Evolutionary conservation across 2,329 filamentous ascomycete species (phyloP), one percentile per base, ranked within the genome.

Genomic region (Ustilaginoidea virens): DNA sequence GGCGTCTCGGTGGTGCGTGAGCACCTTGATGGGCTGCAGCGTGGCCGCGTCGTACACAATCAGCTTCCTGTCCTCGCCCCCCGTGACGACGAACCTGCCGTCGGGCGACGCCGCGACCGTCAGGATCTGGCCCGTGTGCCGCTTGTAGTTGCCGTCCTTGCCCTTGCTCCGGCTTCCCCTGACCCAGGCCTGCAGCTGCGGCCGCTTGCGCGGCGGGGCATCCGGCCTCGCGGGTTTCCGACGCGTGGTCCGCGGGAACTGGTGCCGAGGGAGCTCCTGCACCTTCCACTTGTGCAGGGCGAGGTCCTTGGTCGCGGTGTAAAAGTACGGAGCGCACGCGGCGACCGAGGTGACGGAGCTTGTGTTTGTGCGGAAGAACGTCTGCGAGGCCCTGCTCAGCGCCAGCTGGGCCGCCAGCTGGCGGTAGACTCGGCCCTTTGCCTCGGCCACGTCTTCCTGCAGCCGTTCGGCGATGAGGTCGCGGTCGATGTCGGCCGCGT

Each of bases 391-490:
- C 19, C 63, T 57, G 28, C 60, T 60, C 48, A 92, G 79, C 36
- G 76, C 71, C 38, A 93, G 63, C 39, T 80, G 69, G 14, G 68
- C 60, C 20, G 80, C 80, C 41, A 98, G 69, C 49, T 73, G 71
- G 29, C 83, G 71, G 57, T 93, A 96, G 28, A 93, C 68, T 42
- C 79, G 78, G 33, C 90, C 90, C 58, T 94, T 94, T 32, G 73
- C 72, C 56, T 94, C 90, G 29, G 90, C 76, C 24, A 90, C 81
- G 49, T 96, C 90, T 55, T 94, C 83, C 53, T 87, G 75, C 43
- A 98, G 60, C 42, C 86, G 66, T 52, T 92, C 81, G 23, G 87
- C 85, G 44, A 98, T 86, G 42, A 94, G 60, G 48, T 98, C 90
- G 34, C 79, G 69, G 56, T 96, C 90, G 33, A 98, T 80, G 30